Conservation (phyloP, 1,284 basidiomycete genomes). For the Puccinia polysora region DNA sequence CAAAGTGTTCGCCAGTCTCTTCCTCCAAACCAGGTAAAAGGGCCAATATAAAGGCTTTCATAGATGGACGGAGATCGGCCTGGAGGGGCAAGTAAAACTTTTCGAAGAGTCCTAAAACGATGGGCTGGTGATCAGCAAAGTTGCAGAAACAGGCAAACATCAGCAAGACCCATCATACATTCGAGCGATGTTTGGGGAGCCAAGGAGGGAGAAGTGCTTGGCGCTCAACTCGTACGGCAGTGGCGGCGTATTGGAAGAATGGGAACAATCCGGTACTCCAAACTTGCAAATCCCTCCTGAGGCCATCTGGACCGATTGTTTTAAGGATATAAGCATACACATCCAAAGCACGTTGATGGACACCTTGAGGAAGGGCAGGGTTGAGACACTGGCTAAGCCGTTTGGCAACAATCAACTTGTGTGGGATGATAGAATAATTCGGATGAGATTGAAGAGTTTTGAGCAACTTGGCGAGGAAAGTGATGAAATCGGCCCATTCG, state of each 20-base stretch:
- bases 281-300: conserved; percentile 78
- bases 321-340: conserved; percentile 88
- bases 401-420: conserved; percentile 90
- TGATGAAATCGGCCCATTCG: conserved; percentile 99
- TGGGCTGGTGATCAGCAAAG: conserved; percentile 63
- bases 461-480: conserved; percentile 87
- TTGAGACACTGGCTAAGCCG: conserved; percentile 93
- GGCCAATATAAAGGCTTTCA: conserved; percentile 88
- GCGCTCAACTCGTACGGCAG: conserved; percentile 71
- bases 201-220: conserved; percentile 11
- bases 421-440: conserved; percentile 89
- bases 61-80: conserved; percentile 73
- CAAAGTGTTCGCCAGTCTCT: conserved; percentile 93
- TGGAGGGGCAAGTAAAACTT: conserved; percentile 84
- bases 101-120: conserved; percentile 79
- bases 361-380: conserved; percentile 90
- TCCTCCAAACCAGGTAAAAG: conserved; percentile 90
- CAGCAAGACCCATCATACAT: too few species aligned
- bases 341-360: conserved; percentile 91
- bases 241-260: conserved; percentile 96
- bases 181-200: neutral
- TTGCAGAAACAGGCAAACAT: too few species aligned
- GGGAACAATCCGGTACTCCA: conserved; percentile 97
- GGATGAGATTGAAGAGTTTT: conserved; percentile 92
- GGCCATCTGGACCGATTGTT: conserved; percentile 81